Base-by-base conservation (phyloP, 176 grass and related monocot species). In the Lolium multiflorum region DNA sequence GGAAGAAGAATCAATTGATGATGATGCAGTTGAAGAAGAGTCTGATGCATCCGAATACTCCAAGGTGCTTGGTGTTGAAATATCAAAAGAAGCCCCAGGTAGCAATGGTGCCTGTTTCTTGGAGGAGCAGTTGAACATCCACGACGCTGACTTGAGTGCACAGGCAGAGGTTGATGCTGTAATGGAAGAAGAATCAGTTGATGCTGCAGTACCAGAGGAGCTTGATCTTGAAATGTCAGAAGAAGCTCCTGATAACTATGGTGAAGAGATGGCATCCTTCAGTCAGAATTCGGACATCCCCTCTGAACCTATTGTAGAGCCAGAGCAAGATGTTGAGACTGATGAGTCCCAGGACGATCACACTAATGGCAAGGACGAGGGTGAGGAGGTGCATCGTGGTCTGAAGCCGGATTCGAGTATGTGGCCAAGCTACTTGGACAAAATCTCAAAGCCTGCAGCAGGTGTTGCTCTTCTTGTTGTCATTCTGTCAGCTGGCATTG, bases 401-500 rank as follows among this genome's bases (percentile, higher is more conserved):
- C 5, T 35, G 15, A 41, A 85, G 1, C 66, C 67, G 2, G 62
- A 84, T 51, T 83, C 68, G 3, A 50, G 77, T 51, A 71, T 84
- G 43, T 76, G 18, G 66, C 18, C 78, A 71, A 24, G 58, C 65
- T 83, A 80, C 61, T 14, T 79, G 67, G 51, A 81, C 50, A 85
- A 71, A 71, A 20, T 84, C 68, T 74, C 81, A 28, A 73, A 63
- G 37, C 47, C 83, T 63, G 81, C 67, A 55, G 47, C 65, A 4
- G 82, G 91, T 41, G 48, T 84, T 56, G 73, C 82, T 69, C 76
- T 91, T 39, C 81, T 44, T 63, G 49, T 70, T 49, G 51, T 84
- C 15, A 8, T 94, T 85, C 54, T 92, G 74, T 37, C 83, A 28
- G 80, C 91, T 46, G 76, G 14, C 38, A 13, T 85, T 44, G 38